A percentile compares a stretch with the other conserved stretches of the same genome.
phyloP scores from a whole-genome alignment of 2,329 filamentous ascomycete species.

The Didymella glomerata region DNA sequence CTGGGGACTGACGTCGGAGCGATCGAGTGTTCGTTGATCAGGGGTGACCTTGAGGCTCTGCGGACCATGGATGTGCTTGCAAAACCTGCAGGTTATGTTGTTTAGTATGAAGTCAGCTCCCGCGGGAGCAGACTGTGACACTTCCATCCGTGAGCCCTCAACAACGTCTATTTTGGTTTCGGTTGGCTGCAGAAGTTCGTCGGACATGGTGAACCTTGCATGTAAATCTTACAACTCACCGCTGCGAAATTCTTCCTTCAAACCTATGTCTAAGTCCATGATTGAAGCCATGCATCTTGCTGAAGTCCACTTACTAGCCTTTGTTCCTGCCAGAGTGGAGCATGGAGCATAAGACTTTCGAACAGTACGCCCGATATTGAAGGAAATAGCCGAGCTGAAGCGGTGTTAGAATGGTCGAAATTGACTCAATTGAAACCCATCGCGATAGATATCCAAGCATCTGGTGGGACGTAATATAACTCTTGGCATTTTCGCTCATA shows the following conservation, averaged over 20 bases:
- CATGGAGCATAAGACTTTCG: background rate
- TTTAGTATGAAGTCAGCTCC: background rate
- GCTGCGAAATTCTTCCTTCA: background rate
- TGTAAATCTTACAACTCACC: background rate
- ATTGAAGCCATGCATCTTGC: background rate
- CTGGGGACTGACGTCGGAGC: background rate
- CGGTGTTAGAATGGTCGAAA: background rate
- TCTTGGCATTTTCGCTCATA: background rate
- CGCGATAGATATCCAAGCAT: background rate
- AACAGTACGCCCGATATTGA: background rate
- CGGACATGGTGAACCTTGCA: background rate
- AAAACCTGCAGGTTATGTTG: background rate
- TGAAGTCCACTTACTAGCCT: background rate
- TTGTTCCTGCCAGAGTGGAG: background rate
- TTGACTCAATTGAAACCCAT: background rate
- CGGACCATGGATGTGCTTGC: conserved; percentile 4
- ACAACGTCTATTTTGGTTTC: background rate
- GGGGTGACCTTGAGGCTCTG: background rate
- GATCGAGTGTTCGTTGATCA: background rate
- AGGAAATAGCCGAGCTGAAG: background rate
- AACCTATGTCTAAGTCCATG: no score
- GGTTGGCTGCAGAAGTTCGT: background rate
- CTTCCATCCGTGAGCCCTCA: background rate
- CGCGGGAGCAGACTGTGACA: background rate
- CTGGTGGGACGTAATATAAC: background rate